Base-by-base conservation (phyloP, 352 stramenopile genomes). In the Phytopythium litorale region DNA sequence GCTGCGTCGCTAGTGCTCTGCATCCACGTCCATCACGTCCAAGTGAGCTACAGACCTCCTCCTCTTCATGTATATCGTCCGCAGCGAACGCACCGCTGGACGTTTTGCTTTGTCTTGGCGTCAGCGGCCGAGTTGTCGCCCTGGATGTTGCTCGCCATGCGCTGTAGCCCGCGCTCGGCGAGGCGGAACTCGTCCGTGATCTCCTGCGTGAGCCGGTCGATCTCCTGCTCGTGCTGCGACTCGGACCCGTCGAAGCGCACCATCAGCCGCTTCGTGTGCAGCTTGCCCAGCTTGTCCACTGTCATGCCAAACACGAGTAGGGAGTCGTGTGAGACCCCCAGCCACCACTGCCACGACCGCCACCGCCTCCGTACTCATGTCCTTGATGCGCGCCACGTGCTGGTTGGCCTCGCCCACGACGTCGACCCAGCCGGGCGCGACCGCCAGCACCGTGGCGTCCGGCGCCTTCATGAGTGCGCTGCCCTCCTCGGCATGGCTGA, bases 1-100 rank as follows among this genome's bases (percentile, higher is more conserved):
- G 82, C 68, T 99, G 94, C 57, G 97, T 98, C 12, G 98, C 98
- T 23, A 99, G 73, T 32, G 85, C 88, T 61, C 81, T 90, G 63
- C 28, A 28, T 28, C 25, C 25, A 28, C 25, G 25, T 28, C 25
- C 25, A 28, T 28, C 25, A 28, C 25, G 25, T 28, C 25, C 25
- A 28, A 28, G 25, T 28, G 25, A 28, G 25, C 25, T 28, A 28
- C 25, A 28, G 25, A 28, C 25, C 25, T 28, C 25, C 25, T 28
- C 25, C 25, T 28, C 25, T 28, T 28, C 25, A 1, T 28, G 25
- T 28, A 28, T 28, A 3, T 9, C 35, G 9, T 43, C 18, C 6
- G 25, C 7, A 7, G 56, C 38, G 33, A 32, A 18, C 73, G 35
- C 28, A 89, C 78, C 84, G 73, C 65, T 93, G 83, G 21, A 95